These are phyloP conservation scores for Penicillium italicum DNA, from an alignment of 2,329 filamentous ascomycete species.

Conservation along the genomic window DNA sequence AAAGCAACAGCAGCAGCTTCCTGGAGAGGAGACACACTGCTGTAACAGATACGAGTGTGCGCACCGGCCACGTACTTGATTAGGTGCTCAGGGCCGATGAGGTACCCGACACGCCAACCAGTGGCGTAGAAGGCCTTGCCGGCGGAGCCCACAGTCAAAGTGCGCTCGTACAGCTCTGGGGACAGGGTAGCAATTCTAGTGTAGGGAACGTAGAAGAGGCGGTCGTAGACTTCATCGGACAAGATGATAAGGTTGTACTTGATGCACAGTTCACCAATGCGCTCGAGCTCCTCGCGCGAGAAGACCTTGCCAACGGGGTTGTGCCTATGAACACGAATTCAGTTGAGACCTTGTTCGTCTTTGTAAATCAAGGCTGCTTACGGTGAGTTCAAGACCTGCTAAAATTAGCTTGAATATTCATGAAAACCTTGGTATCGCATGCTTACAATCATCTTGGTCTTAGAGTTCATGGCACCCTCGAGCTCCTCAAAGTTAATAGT, in stretches of 20 bases:
- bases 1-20: conserved; percentile 93
- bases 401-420: conserved; percentile 8
- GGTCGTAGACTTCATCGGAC: conserved; percentile 90
- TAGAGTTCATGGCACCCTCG: conserved; percentile 73
- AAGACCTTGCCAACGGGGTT: conserved; percentile 98
- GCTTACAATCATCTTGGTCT: conserved; percentile 90
- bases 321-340: conserved; percentile 49
- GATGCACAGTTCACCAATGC: conserved; percentile 82
- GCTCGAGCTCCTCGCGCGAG: conserved; percentile 74
- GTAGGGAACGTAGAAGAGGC: conserved; percentile 91
- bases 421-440: conserved; percentile 45
- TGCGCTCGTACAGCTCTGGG: conserved; percentile 81
- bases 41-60: conserved; percentile 95
- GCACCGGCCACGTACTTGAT: conserved; percentile 90
- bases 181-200: conserved; percentile 88
- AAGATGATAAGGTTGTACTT: conserved; percentile 93
- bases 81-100: conserved; percentile 83
- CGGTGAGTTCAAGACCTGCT: conserved; percentile 50
- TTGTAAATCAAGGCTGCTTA: conserved; percentile 27
- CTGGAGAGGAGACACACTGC: conserved; percentile 86
- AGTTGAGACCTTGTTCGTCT: neutral
- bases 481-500: conserved; percentile 78
- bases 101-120: conserved; percentile 93
- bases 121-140: conserved; percentile 99
- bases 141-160: conserved; percentile 88